phyloP scores from a whole-genome alignment of 768 basidiomycete genomes.

The Lyophyllum semitale region DNA sequence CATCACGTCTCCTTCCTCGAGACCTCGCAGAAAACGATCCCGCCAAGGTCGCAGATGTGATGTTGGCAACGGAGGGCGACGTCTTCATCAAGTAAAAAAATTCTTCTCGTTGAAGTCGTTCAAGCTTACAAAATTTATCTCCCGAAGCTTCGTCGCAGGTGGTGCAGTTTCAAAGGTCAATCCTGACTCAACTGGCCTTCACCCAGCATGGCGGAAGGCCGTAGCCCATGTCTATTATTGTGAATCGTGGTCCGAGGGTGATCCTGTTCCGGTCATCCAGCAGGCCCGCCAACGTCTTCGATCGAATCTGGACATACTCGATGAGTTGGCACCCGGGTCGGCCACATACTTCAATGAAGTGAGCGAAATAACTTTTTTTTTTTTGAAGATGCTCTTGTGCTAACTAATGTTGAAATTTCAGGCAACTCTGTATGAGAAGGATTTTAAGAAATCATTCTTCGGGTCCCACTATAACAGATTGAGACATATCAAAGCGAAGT shows the following conservation, averaged over 20 bases:
- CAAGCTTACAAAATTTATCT: neutral
- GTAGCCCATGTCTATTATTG: conserved; percentile 27
- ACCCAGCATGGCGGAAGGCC: conserved; percentile 49
- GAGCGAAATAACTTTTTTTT: neutral
- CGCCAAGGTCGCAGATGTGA: too few species aligned
- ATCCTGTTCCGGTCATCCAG: conserved; percentile 19
- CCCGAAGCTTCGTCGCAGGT: conserved; percentile 22
- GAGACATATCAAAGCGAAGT: conserved; percentile 45
- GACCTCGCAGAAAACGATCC: too few species aligned
- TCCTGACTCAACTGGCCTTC: conserved; percentile 39
- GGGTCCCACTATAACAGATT: conserved; percentile 39
- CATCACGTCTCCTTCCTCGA: too few species aligned
- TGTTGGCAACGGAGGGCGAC: too few species aligned
- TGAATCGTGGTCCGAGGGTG: conserved; percentile 28
- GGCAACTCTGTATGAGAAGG: conserved; percentile 57
- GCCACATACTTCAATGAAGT: conserved; percentile 55
- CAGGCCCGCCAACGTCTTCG: conserved; percentile 10
- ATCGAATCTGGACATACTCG: conserved; percentile 21
- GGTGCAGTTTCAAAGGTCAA: conserved; percentile 40
- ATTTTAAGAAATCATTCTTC: too few species aligned
- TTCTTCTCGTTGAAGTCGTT: neutral
- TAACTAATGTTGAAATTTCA: conserved; percentile 38
- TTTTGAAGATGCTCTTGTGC: conserved; percentile 39
- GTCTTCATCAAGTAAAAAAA: neutral
- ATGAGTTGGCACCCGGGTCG: conserved; percentile 29